Evolutionary conservation across 2,329 filamentous ascomycete species (phyloP).

Genomic region (Fusarium verticillioides): DNA sequence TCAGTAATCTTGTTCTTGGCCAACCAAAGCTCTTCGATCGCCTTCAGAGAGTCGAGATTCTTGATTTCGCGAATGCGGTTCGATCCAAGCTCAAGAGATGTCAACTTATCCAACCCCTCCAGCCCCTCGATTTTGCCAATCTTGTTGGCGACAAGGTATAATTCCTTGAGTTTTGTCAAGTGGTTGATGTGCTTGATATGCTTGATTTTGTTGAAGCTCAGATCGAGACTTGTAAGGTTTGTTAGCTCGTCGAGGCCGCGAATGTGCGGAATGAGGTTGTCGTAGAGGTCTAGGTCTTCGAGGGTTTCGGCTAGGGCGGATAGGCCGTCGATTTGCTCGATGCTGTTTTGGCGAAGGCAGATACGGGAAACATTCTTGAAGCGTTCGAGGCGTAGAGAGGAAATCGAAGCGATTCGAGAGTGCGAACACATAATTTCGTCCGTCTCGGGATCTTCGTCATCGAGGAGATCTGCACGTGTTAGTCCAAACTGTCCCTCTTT

Average conservation of each 20-base stretch:
- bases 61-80: conserved; percentile 92
- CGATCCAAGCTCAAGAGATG: conserved; percentile 89
- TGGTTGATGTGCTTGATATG: conserved; percentile 92
- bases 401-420: conserved; percentile 81
- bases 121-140: conserved; percentile 89
- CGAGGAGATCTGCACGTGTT: conserved; percentile 63
- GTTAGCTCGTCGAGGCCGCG: conserved; percentile 82
- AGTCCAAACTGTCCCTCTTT: conserved; percentile 16
- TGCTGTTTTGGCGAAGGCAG: conserved; percentile 92
- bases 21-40: conserved; percentile 89
- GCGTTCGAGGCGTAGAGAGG: conserved; percentile 81
- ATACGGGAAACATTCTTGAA: conserved; percentile 81
- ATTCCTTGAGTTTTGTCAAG: conserved; percentile 79
- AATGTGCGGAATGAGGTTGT: conserved; percentile 92
- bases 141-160: conserved; percentile 96
- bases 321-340: conserved; percentile 82
- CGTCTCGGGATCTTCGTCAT: conserved; percentile 68
- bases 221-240: conserved; percentile 81
- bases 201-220: conserved; percentile 99
- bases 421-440: conserved; percentile 93
- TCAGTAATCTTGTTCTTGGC: conserved; percentile 97
- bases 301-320: conserved; percentile 72
- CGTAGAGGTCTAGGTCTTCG: conserved; percentile 91
- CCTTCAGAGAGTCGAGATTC: conserved; percentile 81
- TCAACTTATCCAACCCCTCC: conserved; percentile 77